Evolutionary conservation across 225 moss, liverwort and hornwort species (phyloP), one percentile per base, ranked within the genome.

Genomic region (Polytrichum formosum): DNA sequence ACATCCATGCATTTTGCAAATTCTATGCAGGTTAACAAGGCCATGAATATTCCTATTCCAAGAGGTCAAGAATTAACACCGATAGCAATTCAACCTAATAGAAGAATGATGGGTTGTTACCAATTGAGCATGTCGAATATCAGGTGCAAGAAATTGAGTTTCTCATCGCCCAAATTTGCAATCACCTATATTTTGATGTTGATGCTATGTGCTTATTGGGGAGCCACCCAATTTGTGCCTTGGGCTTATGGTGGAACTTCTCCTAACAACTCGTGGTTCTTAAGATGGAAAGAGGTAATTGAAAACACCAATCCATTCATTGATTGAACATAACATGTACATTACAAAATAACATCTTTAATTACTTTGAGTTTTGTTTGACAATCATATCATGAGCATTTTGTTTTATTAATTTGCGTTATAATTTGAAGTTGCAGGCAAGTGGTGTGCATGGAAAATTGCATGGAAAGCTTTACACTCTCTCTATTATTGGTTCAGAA

Each of bases 221-320:
- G 53, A 54, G 67, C 54, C n/a, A 54, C 67, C 25, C 9, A 54
- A 26, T 53, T 67, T 53, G 67, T 67, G 26, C 67, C 67, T 0
- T 67, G 53, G 53, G 67, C 53, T 16, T 67, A 53, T 25, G 67
- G 67, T 25, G 67, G 53, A 53, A 53, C 67, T 18, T 67, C 67
- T 25, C 27, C 67, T 18, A 53, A 67, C 54, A 54, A 25, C 21
- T 67, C 67, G 5, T 54, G 53, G 25, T 55, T 53, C 25, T 54
- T 54, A 18, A 53, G 54, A 54, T 67, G 67, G 67, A 67, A 67
- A 53, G 67, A 54, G 67, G 67, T 67, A 58, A 58, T 9, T n/a
- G 58, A 6, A 6, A 58, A 6, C 21, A 58, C 27, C 16, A 16
- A 28, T 4, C 35, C 35, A 35, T 35, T 35, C 9, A 35, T 29